Evolutionary conservation across 192 early-diverging fungal species (phyloP).

Genomic region (Fimicolochytrium jonesii): DNA sequence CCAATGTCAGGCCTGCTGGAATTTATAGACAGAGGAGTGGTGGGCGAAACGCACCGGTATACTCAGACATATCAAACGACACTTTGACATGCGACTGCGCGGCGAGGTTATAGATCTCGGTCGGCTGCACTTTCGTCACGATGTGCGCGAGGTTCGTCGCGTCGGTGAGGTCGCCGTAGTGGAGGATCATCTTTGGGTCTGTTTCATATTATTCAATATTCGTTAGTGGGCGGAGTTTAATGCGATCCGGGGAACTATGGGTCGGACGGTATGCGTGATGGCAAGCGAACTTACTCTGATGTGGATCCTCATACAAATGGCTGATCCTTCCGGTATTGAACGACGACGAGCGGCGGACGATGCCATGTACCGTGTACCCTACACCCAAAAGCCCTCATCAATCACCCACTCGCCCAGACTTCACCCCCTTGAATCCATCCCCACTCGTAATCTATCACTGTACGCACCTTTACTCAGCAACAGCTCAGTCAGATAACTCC

Average conservation of each 20-base stretch:
- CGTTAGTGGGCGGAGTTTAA: too few species aligned
- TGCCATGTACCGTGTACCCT: conserved; percentile 72
- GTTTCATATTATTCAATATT: too few species aligned
- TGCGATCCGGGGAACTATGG: too few species aligned
- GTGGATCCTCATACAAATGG: conserved; percentile 71
- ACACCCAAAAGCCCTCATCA: neutral
- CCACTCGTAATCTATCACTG: too few species aligned
- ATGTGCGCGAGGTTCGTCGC: conserved; percentile 73
- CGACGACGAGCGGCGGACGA: conserved; percentile 78
- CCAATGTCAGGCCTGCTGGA: neutral
- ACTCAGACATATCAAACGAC: conserved; percentile 70
- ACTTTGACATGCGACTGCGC: conserved; percentile 61
- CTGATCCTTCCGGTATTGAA: conserved; percentile 81
- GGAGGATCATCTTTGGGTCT: conserved; percentile 63
- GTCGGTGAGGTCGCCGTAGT: conserved; percentile 77
- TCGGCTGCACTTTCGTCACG: conserved; percentile 66
- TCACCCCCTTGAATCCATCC: too few species aligned
- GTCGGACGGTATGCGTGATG: too few species aligned
- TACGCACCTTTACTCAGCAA: conserved; percentile 59
- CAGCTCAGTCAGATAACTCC: conserved; percentile 72
- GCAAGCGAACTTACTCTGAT: conserved; percentile 26
- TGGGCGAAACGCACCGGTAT: too few species aligned
- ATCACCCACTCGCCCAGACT: too few species aligned
- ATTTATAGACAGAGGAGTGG: too few species aligned
- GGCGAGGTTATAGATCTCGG: conserved; percentile 73